A percentile compares a stretch with the other conserved stretches of the same genome.
These are phyloP conservation scores for Arthrobotrys iridis DNA, from an alignment of 2,329 filamentous ascomycete species.

Conservation along the genomic window DNA sequence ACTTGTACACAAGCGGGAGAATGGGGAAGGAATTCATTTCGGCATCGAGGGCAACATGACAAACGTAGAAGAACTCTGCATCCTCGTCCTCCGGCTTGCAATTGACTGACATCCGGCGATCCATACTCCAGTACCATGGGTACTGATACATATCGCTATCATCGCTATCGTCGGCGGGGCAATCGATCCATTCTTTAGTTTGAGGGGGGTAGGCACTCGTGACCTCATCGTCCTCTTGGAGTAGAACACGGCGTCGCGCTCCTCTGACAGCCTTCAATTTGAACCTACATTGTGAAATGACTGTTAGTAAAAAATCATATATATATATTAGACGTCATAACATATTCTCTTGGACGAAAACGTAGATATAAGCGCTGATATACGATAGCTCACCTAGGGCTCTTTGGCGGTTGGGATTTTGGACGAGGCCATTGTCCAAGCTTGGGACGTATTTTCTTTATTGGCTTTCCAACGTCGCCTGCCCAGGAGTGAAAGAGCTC, in stretches of 20 bases:
- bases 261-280: neutral
- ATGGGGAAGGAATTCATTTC: neutral
- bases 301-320: neutral
- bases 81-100: neutral
- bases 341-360: too few species aligned
- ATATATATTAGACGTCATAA: too few species aligned
- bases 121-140: neutral
- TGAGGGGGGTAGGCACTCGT: neutral
- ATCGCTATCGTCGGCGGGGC: neutral
- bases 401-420: neutral
- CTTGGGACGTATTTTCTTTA: neutral
- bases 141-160: neutral
- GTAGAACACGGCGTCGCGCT: neutral
- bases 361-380: neutral
- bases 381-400: neutral
- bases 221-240: neutral
- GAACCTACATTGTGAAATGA: neutral
- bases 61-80: neutral
- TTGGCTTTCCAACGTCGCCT: neutral
- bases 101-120: neutral
- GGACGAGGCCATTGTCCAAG: neutral
- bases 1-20: neutral
- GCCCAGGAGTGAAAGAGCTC: constrained; percentile 4
- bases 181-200: neutral
- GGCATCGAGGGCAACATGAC: neutral